Percentiles rank a stretch among this genome's conserved stretches.
phyloP scores from a whole-genome alignment of 192 early-diverging fungal genomes.

The Entomortierella lignicola region DNA sequence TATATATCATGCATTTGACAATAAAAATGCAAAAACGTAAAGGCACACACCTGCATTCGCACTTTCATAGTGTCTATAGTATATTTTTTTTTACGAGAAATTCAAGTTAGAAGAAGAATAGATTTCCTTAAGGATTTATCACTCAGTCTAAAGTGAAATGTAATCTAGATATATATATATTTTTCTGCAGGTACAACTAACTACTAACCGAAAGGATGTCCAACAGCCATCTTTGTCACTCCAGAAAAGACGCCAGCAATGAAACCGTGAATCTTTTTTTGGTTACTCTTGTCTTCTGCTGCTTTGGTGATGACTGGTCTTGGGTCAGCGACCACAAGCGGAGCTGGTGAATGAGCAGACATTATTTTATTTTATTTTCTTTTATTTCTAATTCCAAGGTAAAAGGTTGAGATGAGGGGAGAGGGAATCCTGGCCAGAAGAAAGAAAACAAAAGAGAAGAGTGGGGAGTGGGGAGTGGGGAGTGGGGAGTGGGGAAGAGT shows the following conservation, averaged over 20 bases:
- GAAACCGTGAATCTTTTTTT: conserved; percentile 73
- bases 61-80: conserved; percentile 80
- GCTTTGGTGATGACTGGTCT: background rate
- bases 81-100: background rate
- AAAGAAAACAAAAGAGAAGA: background rate
- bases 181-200: conserved; percentile 1
- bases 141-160: background rate
- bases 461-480: background rate
- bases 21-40: too few relatives aligned
- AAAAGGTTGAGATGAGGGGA: too few relatives aligned
- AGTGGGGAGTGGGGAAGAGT: background rate
- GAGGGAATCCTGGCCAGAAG: background rate
- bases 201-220: conserved; percentile 79
- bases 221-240: conserved; percentile 81
- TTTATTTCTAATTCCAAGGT: too few relatives aligned
- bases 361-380: background rate
- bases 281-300: conserved; percentile 34
- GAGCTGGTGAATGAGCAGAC: background rate
- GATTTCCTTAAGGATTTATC: too few relatives aligned
- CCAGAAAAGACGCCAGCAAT: conserved; percentile 78
- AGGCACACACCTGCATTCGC: conserved; percentile 68
- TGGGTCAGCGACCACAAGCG: background rate
- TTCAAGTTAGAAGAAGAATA: too few relatives aligned
- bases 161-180: too few relatives aligned
- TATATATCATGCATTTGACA: too few relatives aligned